Evolutionary conservation across 106 monocot species (phyloP), one percentile per base, ranked within the genome.

Genomic region (Chionographis japonica): DNA sequence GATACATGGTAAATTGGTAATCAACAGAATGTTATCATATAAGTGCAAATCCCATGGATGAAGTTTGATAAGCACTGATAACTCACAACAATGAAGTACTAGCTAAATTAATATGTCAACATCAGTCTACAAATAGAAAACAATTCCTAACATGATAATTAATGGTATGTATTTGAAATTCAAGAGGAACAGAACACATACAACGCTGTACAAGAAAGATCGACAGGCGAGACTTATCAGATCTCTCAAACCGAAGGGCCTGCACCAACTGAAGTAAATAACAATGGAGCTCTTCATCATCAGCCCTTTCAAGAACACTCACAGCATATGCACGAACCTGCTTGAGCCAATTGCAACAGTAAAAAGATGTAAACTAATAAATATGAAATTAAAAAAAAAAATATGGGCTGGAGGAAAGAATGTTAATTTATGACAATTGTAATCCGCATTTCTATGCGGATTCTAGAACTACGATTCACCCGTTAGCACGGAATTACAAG

Each of bases 301-400:
- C 95, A 63, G 95, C 95, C 72, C 95, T 86, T 77, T 86, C 92
- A 78, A 97, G 82, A 65, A 97, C 79, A 67, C 84, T 92, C 53
- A 97, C 95, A 72, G 95, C 95, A 97, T 97, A 97, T 71, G 89
- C 95, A 76, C 95, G 95, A 58, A 97, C 95, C 95, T 97, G 78
- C 17, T 63, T 50, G 19, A 57, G 46, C 16, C 64, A 66, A 62
- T 66, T 51, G 50, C 46, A 66, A 80, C 59, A 74, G 58, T 13
- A 69, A 65, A 16, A 4, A 54, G 60, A 19, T 12, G 49, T 55
- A 62, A 62, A 12, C 76, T 63, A 2, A 64, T 40, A 58, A 16
- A 52, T 52, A 64, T 62, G 11, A 38, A 17, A 56, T 40, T 8
- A 62, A 2, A 63, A 15, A 2, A 63, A 15, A 6, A 17, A 6